Conservation (phyloP, 169 alveolate genomes). For the Perkinsus olseni region DNA sequence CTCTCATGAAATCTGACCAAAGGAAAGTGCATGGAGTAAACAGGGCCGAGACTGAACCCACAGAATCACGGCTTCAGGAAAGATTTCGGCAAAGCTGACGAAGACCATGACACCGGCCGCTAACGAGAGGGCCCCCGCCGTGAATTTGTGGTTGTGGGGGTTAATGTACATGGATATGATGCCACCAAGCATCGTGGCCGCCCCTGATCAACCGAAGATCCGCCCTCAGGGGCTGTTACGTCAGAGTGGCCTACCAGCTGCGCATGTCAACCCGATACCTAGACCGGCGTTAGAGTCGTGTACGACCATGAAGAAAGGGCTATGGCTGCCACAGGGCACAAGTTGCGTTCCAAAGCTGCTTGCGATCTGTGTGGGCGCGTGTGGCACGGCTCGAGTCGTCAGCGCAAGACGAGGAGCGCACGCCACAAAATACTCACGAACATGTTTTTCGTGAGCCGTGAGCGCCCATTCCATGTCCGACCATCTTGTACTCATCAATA, state of each 20-base stretch:
- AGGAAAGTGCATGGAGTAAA: neutral
- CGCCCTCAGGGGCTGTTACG: neutral
- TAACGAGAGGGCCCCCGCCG: neutral
- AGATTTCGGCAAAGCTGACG: slow-evolving; percentile 5
- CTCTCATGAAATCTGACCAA: neutral
- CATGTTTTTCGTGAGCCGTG: too few relatives aligned
- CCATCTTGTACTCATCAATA: too few relatives aligned
- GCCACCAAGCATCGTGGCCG: neutral
- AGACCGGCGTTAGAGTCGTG: neutral
- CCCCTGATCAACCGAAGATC: neutral
- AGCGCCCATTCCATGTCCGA: too few relatives aligned
- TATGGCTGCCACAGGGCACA: too few relatives aligned
- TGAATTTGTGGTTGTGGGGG: neutral
- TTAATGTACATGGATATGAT: neutral
- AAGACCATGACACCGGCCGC: slow-evolving; percentile 17
- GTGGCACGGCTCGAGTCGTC: too few relatives aligned
- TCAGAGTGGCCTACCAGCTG: neutral
- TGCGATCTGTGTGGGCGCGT: too few relatives aligned
- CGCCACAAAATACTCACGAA: too few relatives aligned
- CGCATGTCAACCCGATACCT: neutral
- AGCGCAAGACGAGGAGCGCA: too few relatives aligned
- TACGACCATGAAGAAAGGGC: neutral
- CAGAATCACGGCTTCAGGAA: neutral
- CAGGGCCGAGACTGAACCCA: neutral
- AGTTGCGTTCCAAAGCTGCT: too few relatives aligned